Base-by-base conservation (phyloP, 2,329 filamentous ascomycete species). In the Tolypocladium pustulatum region DNA sequence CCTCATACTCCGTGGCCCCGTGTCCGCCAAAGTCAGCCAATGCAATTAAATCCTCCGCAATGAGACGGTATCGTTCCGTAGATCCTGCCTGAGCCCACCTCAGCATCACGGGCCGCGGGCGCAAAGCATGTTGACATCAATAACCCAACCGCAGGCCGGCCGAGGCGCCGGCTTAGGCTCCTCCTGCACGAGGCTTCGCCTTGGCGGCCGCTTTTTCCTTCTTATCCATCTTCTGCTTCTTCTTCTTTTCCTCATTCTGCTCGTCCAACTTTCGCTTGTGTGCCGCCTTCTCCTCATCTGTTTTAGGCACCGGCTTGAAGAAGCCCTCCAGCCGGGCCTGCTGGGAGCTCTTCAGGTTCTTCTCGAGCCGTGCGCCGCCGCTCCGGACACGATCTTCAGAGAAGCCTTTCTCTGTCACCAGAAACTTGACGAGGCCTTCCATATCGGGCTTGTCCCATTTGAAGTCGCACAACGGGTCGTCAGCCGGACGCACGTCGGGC, bases 371-470 rank as follows among this genome's bases (percentile, higher is more conserved):
- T 2, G 85, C 82, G 0, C 89, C 92, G 34, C 82, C 93, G 51
- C 81, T 84, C 41, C 92, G 84, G 10, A 99, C 94, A 22, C 94
- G 83, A 69, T 99, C 94, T 71, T 99, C 95, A 36, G 87, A 96
- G 80, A 99, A 99, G 0, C 92, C 94, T 76, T 99, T 99, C 69
- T 97, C 94, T 7, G 85, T 85, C 4, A 96, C 94, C 2, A 99
- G 78, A 73, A 90, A 99, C 66, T 94, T 83, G 62, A 99, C 84
- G 0, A 99, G 82, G 0, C 91, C 93, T 2, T 97, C 91, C 1
- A 94, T 80, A 67, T 99, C 92, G 4, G 94, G 94, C 60, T 87
- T 87, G 52, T 97, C 91, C 94, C 95, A 99, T 74, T 96, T 97
- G 80, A 97, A 96, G 71, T 99, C 91, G 73, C 92, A 97, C 15